A percentile compares a stretch with the other conserved stretches of the same genome.
Evolutionary conservation across 2,329 filamentous ascomycete genomes (phyloP).

Genomic region (Sporothrix brunneoviolacea): DNA sequence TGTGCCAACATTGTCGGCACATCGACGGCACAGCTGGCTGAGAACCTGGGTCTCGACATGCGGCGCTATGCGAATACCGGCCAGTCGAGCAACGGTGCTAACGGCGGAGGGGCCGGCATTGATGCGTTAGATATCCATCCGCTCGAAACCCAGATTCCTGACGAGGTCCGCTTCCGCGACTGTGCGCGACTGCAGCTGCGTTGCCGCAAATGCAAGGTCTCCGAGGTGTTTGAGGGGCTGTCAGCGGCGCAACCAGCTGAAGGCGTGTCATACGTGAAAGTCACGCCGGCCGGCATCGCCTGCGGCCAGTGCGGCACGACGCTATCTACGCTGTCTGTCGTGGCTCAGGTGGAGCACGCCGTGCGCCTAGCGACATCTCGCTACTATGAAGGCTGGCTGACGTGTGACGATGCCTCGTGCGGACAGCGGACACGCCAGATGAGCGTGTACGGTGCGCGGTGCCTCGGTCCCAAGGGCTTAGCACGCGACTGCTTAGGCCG

Average conservation of each 20-base stretch:
- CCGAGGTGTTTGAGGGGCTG: slow-evolving; percentile 71
- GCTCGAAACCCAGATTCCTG: slow-evolving; percentile 88
- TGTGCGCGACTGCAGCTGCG: slow-evolving; percentile 69
- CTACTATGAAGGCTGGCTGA: slow-evolving; percentile 90
- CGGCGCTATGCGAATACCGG: slow-evolving; percentile 60
- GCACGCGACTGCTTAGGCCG: slow-evolving; percentile 76
- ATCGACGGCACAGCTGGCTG: slow-evolving; percentile 80
- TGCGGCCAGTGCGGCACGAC: slow-evolving; percentile 63
- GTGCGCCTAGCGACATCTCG: slow-evolving; percentile 69
- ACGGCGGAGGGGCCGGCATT: slow-evolving; percentile 43
- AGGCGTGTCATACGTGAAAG: slow-evolving; percentile 30
- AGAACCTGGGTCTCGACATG: slow-evolving; percentile 87
- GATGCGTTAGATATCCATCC: slow-evolving; percentile 69
- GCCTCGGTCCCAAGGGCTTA: slow-evolving; percentile 78
- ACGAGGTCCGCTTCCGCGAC: slow-evolving; percentile 80
- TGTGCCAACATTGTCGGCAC: slow-evolving; percentile 94
- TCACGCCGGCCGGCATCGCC: slow-evolving; percentile 67
- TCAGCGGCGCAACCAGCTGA: slow-evolving; percentile 36
- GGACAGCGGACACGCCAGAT: slow-evolving; percentile 84
- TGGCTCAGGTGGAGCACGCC: slow-evolving; percentile 81
- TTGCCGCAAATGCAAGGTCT: slow-evolving; percentile 72
- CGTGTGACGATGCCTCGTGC: slow-evolving; percentile 85
- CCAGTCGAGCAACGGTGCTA: slow-evolving; percentile 32
- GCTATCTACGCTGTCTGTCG: slow-evolving; percentile 65
- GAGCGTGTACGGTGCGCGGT: slow-evolving; percentile 85